phyloP scores from a whole-genome alignment of 2,329 filamentous ascomycete species.

The Triangularia verruculosa region DNA sequence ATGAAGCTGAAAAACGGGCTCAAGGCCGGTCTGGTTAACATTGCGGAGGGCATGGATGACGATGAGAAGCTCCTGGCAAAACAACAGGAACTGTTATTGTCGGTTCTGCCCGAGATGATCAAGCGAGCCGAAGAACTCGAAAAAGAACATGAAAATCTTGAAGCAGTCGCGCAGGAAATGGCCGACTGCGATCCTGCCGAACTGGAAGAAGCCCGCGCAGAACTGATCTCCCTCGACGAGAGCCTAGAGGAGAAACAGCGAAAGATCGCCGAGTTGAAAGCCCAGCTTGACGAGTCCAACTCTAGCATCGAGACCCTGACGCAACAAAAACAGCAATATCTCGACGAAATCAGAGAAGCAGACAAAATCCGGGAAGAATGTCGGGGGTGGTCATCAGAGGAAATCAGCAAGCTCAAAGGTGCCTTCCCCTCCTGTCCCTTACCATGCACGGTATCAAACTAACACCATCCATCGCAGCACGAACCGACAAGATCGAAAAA shows the following conservation, averaged over 20 bases:
- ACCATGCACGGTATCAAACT: not conserved
- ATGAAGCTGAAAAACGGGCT: conserved; percentile 81
- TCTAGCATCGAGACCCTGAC: conserved; percentile 59
- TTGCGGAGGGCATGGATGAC: conserved; percentile 69
- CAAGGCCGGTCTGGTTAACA: conserved; percentile 74
- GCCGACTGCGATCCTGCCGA: conserved; percentile 79
- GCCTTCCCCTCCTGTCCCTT: conserved; percentile 29
- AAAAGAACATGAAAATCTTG: conserved; percentile 63
- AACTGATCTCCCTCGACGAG: conserved; percentile 61
- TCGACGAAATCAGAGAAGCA: conserved; percentile 74
- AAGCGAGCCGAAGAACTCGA: conserved; percentile 60
- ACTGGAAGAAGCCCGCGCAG: conserved; percentile 68
- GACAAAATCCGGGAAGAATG: conserved; percentile 84
- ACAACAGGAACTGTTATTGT: conserved; percentile 66
- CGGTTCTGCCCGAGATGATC: conserved; percentile 63
- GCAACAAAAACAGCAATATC: conserved; percentile 65
- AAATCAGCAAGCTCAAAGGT: conserved; percentile 79
- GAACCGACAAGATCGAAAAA: conserved; percentile 63
- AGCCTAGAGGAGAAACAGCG: conserved; percentile 68
- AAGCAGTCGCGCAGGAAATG: conserved; percentile 69
- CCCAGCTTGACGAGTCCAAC: conserved; percentile 66
- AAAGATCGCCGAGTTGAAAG: conserved; percentile 63
- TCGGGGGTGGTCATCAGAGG: conserved; percentile 80
- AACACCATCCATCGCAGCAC: conserved; percentile 44
- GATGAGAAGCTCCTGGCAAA: conserved; percentile 67